These are phyloP conservation scores for Cyberlindnera amylophila DNA, from an alignment of 805 yeast genomes.

Conservation along the genomic window DNA sequence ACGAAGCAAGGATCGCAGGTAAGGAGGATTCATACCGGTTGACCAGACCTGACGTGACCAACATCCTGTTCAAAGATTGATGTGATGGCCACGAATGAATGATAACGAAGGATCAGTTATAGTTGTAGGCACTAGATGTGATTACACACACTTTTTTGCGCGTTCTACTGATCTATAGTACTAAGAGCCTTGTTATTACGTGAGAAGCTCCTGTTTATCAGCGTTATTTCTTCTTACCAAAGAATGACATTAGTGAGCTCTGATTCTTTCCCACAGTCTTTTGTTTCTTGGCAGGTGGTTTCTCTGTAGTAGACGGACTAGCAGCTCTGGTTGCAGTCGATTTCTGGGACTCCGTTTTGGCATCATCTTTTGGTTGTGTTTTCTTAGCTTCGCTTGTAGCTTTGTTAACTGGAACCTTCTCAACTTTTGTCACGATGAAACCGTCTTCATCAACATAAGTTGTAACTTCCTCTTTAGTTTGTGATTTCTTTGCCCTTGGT, in stretches of 20 bases:
- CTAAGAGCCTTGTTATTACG: too few species aligned
- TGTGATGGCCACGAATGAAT: too few species aligned
- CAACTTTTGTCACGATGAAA: conserved; percentile 37
- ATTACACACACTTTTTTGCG: too few species aligned
- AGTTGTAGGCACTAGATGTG: too few species aligned
- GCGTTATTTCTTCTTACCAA: conserved; percentile 35
- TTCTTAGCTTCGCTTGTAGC: conserved; percentile 17
- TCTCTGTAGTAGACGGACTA: background rate
- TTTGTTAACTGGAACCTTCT: conserved; percentile 12
- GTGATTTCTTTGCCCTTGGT: background rate
- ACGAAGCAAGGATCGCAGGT: background rate
- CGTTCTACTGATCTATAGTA: too few species aligned
- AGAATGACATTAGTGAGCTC: conserved; percentile 45
- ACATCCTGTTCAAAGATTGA: too few species aligned
- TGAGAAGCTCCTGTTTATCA: too few species aligned
- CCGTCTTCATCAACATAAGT: conserved; percentile 48
- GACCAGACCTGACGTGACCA: background rate
- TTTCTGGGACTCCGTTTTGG: conserved; percentile 7
- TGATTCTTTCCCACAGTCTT: conserved; percentile 34
- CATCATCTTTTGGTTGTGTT: conserved; percentile 19
- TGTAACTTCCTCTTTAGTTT: conserved; percentile 15
- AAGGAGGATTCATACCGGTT: conserved; percentile 3
- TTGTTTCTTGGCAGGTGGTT: conserved; percentile 17
- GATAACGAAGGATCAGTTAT: too few species aligned
- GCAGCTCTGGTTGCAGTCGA: too few species aligned